Evolutionary conservation across 2,329 filamentous ascomycete genomes (phyloP).

Genomic region (Aspergillus sp.): DNA sequence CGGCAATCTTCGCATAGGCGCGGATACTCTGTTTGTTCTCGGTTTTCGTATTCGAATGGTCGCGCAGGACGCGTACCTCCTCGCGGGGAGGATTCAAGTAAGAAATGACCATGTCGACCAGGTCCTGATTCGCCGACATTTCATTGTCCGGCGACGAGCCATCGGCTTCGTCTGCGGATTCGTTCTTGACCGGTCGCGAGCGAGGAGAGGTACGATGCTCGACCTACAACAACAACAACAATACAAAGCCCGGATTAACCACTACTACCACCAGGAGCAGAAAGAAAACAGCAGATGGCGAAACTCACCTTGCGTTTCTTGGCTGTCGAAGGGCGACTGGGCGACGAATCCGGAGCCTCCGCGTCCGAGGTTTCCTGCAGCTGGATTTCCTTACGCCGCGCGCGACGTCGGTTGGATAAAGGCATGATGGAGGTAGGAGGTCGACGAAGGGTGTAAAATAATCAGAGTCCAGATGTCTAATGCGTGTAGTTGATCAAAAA

Average conservation of each 20-base stretch:
- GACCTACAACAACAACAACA: conserved; percentile 17
- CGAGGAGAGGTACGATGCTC: conserved; percentile 29
- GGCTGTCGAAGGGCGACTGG: conserved; percentile 37
- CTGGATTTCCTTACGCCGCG: conserved; percentile 41
- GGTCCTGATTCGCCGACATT: conserved; percentile 36
- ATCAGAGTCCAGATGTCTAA: no score
- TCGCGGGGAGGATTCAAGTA: conserved; percentile 41
- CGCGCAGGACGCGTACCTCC: conserved; percentile 38
- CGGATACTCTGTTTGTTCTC: conserved; percentile 44
- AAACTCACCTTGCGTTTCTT: conserved; percentile 46
- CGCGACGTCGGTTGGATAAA: conserved; percentile 40
- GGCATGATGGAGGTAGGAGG: conserved; percentile 25
- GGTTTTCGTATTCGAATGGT: conserved; percentile 42
- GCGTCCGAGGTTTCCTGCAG: conserved; percentile 41
- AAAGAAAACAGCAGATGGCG: conserved; percentile 1
- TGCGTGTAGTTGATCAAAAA: no score
- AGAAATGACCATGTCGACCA: conserved; percentile 45
- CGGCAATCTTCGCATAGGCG: conserved; percentile 48
- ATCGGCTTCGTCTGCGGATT: conserved; percentile 38
- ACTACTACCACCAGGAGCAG: neutral
- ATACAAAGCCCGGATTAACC: neutral
- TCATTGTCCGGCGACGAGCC: conserved; percentile 40
- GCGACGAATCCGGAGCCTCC: conserved; percentile 44
- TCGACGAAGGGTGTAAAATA: no score
- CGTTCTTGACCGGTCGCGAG: conserved; percentile 28